Percentiles rank a stretch among this genome's conserved stretches.
Conservation (phyloP, 306 rosid species). For the Alnus glutinosa region DNA sequence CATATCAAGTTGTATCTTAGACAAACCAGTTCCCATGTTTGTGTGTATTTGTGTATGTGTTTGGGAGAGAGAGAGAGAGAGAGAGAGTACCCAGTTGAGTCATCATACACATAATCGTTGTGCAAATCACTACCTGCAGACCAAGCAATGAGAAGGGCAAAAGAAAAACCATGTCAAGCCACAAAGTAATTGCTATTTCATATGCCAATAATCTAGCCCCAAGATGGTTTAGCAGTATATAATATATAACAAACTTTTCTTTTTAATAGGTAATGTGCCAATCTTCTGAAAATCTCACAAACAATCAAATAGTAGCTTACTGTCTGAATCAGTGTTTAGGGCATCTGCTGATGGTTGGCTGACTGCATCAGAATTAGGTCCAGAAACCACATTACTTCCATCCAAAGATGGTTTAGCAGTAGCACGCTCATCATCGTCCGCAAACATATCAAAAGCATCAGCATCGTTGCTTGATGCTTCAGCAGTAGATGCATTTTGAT, state of each 20-base stretch:
- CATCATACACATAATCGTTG: slow-evolving; percentile 62
- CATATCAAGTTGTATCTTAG: background rate
- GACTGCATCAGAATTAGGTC: slow-evolving; percentile 26
- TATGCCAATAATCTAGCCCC: background rate
- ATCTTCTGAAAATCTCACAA: background rate
- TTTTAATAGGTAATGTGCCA: background rate
- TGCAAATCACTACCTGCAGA: slow-evolving; percentile 50
- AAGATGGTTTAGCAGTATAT: too few relatives aligned
- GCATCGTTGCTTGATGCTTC: slow-evolving; percentile 47
- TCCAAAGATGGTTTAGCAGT: slow-evolving; percentile 48
- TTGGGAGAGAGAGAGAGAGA: slow-evolving; percentile 15
- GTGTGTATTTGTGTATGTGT: too few relatives aligned
- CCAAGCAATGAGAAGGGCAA: slow-evolving; percentile 18
- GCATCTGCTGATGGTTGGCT: slow-evolving; percentile 28
- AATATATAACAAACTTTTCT: background rate
- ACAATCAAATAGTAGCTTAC: slow-evolving; percentile 33
- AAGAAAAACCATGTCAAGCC: slow-evolving; percentile 12
- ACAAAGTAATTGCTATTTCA: slow-evolving; percentile 20
- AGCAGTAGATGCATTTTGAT: slow-evolving; percentile 31
- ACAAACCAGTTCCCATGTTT: too few relatives aligned
- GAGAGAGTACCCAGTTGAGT: slow-evolving; percentile 59
- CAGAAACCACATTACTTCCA: slow-evolving; percentile 44
- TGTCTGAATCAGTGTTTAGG: slow-evolving; percentile 36
- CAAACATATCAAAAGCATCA: slow-evolving; percentile 78
- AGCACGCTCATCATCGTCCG: slow-evolving; percentile 58